Evolutionary conservation across 2,329 filamentous ascomycete genomes (phyloP).

Genomic region (Ramichloridium luteum): DNA sequence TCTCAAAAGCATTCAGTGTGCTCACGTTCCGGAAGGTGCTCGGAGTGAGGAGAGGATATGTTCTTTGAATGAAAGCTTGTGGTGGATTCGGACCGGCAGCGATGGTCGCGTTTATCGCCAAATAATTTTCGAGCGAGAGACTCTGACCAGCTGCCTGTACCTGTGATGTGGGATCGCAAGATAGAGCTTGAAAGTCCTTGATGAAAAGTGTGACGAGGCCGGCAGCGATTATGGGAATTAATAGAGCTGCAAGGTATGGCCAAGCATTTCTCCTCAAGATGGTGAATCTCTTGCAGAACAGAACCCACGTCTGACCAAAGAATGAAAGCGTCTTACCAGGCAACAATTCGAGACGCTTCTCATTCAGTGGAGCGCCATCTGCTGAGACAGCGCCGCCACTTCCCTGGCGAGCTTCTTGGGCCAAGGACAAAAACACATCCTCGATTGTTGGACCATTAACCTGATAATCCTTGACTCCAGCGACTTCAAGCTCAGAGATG

Average conservation of each 20-base stretch:
- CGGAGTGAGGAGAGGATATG: constrained; percentile 16
- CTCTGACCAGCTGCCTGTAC: constrained; percentile 9
- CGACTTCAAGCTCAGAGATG: constrained; percentile 54
- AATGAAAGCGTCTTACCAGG: constrained; percentile 61
- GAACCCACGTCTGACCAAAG: constrained; percentile 55
- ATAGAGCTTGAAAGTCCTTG: constrained; percentile 40
- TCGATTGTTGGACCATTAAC: constrained; percentile 84
- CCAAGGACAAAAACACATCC: constrained; percentile 78
- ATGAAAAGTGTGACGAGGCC: constrained; percentile 70
- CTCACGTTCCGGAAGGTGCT: constrained; percentile 43
- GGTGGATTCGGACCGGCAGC: constrained; percentile 31
- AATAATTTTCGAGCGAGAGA: constrained; percentile 13
- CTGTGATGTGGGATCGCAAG: constrained; percentile 31
- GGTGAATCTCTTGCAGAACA: constrained; percentile 66
- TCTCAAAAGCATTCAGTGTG: constrained; percentile 55
- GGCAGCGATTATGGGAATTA: constrained; percentile 68
- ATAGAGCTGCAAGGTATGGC: constrained; percentile 60
- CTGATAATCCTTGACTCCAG: constrained; percentile 62
- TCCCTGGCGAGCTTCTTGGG: constrained; percentile 58
- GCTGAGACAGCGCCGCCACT: constrained; percentile 6
- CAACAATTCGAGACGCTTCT: constrained; percentile 37
- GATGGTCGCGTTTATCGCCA: constrained; percentile 19
- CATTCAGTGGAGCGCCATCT: constrained; percentile 7
- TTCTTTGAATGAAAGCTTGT: constrained; percentile 19
- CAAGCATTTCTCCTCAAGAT: constrained; percentile 69